Percentiles rank a stretch among this genome's conserved stretches.
Conservation (phyloP, 2,329 filamentous ascomycete species). For the Eutypa lata region DNA sequence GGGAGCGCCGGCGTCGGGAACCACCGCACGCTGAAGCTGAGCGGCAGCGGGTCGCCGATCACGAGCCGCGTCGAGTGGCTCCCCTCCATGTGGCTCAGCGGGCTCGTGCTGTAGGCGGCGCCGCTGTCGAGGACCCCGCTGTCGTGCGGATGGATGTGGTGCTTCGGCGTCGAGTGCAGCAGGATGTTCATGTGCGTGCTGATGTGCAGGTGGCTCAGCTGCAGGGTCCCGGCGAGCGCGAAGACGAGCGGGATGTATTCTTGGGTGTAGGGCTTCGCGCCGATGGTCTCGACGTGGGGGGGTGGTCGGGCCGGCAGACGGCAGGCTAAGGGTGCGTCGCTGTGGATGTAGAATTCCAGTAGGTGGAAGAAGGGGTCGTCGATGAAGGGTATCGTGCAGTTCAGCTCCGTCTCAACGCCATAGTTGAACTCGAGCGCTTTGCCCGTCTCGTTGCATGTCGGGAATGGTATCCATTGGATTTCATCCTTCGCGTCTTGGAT, state of each 20-base stretch:
- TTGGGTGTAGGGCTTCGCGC: constrained; percentile 45
- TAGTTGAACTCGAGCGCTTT: constrained; percentile 82
- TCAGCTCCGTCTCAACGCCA: constrained; percentile 75
- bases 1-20: constrained; percentile 73
- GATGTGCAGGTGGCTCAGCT: constrained; percentile 86
- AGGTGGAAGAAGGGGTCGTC: constrained; percentile 81
- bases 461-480: constrained; percentile 90
- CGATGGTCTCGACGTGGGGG: constrained; percentile 51
- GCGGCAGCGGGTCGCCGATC: constrained; percentile 79
- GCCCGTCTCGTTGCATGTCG: constrained; percentile 82
- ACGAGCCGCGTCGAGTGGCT: constrained; percentile 66
- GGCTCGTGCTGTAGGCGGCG: constrained; percentile 80
- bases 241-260: constrained; percentile 84
- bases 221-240: constrained; percentile 82
- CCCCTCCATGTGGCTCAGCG: constrained; percentile 65
- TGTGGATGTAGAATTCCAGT: constrained; percentile 96
- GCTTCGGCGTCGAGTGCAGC: constrained; percentile 66
- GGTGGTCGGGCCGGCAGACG: constrained; percentile 78
- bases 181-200: constrained; percentile 87
- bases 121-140: constrained; percentile 83
- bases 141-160: constrained; percentile 60
- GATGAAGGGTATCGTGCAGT: constrained; percentile 78
- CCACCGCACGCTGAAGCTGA: constrained; percentile 83
- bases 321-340: constrained; percentile 88
- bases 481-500: constrained; percentile 77